Conservation (phyloP, 2,329 filamentous ascomycete genomes). For the Pezicula rhizophila region DNA sequence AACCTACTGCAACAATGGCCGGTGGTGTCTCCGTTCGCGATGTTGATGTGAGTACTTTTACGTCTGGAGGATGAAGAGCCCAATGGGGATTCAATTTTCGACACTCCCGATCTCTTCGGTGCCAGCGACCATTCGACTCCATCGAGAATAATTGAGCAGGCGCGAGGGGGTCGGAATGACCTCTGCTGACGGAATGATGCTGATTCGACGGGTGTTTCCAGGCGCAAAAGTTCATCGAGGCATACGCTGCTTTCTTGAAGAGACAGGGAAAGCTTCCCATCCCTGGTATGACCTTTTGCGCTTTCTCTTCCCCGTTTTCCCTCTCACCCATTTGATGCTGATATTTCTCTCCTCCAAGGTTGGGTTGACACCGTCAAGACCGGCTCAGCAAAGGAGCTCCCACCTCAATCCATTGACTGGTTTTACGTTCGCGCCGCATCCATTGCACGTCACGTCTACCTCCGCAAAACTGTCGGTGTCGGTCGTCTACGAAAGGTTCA, state of each 20-base stretch:
- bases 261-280: conserved; percentile 89
- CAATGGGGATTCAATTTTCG: conserved; percentile 7
- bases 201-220: conserved; percentile 49
- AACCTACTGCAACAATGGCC: conserved; percentile 63
- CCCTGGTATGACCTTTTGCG: conserved; percentile 59
- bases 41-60: conserved; percentile 64
- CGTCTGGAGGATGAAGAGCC: conserved; percentile 13
- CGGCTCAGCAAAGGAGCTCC: conserved; percentile 91
- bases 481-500: conserved; percentile 96
- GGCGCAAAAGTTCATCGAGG: conserved; percentile 84
- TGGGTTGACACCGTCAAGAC: conserved; percentile 99
- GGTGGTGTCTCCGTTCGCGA: conserved; percentile 78
- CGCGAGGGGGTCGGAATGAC: conserved; percentile 66
- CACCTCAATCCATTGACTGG: conserved; percentile 98
- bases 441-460: conserved; percentile 96
- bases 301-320: neutral
- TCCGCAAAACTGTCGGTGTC: conserved; percentile 98
- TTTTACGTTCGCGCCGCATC: conserved; percentile 86
- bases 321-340: conserved; percentile 9
- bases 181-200: conserved; percentile 69
- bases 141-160: conserved; percentile 48
- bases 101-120: conserved; percentile 10
- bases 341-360: conserved; percentile 45
- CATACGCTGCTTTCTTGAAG: conserved; percentile 88
- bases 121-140: conserved; percentile 19